phyloP scores from a whole-genome alignment of 352 stramenopile genomes.

The Pythium myriotylum region DNA sequence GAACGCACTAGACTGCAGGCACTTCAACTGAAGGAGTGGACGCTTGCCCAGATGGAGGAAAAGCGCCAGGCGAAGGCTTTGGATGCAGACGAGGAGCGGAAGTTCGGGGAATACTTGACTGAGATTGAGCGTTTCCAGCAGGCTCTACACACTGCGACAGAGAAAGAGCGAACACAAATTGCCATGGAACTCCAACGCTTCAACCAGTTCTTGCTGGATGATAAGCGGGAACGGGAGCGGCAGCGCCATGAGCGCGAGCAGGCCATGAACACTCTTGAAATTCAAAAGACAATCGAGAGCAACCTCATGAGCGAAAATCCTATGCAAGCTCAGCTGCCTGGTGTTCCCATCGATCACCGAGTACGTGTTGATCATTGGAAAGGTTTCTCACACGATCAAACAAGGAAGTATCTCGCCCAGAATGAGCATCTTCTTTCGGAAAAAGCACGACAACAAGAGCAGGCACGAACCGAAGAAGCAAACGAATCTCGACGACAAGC shows the following conservation, averaged over 20 bases:
- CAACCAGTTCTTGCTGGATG: conserved; percentile 51
- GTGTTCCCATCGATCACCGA: conserved; percentile 44
- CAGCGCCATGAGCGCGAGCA: conserved; percentile 44
- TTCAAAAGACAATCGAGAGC: conserved; percentile 59
- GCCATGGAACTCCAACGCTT: conserved; percentile 53
- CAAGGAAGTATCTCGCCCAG: conserved; percentile 46
- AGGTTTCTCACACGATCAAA: conserved; percentile 66
- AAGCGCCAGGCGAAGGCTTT: conserved; percentile 41
- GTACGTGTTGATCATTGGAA: conserved; percentile 86
- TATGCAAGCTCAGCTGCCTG: conserved; percentile 47
- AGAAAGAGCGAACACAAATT: conserved; percentile 49
- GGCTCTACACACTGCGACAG: conserved; percentile 54
- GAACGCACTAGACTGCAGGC: conserved; percentile 67
- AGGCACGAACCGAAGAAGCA: conserved; percentile 38
- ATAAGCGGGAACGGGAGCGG: conserved; percentile 45
- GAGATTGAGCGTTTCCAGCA: conserved; percentile 63
- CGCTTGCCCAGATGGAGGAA: conserved; percentile 55
- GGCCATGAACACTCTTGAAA: conserved; percentile 55
- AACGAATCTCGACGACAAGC: conserved; percentile 38
- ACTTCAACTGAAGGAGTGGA: conserved; percentile 74
- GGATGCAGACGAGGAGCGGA: conserved; percentile 40
- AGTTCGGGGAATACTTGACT: conserved; percentile 52
- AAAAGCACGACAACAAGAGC: conserved; percentile 44
- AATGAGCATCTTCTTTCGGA: conserved; percentile 65
- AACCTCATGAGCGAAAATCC: conserved; percentile 77